Evolutionary conservation across 2,329 filamentous ascomycete species (phyloP).

Genomic region (Apiospora aurea): DNA sequence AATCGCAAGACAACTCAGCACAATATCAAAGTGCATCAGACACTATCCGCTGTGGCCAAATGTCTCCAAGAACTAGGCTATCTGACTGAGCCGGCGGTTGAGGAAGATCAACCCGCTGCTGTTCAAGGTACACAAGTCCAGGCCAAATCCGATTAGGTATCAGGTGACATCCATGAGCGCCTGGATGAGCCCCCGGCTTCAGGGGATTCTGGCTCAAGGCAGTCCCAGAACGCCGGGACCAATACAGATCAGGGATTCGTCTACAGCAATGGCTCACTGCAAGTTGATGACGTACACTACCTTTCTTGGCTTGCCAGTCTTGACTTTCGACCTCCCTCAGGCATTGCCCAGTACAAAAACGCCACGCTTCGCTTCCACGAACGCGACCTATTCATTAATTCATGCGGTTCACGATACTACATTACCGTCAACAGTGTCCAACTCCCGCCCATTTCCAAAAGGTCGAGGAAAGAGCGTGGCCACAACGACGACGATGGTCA

Average conservation of each 20-base stretch:
- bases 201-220: no score
- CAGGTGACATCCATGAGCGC: not conserved
- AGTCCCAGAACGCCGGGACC: no score
- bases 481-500: accelerated
- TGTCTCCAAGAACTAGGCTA: not conserved
- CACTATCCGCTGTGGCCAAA: not conserved
- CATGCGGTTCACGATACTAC: not conserved
- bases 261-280: not conserved
- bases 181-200: no score
- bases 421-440: not conserved
- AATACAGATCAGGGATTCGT: no score
- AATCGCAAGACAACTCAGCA: not conserved
- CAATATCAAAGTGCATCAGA: not conserved
- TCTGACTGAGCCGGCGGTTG: not conserved
- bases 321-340: not conserved
- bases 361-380: not conserved
- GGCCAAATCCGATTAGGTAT: not conserved
- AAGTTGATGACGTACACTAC: not conserved
- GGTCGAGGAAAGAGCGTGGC: not conserved
- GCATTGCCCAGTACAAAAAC: not conserved
- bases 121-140: not conserved
- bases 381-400: not conserved
- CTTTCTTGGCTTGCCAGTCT: not conserved
- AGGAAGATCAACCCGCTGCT: not conserved
- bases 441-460: not conserved